Percentiles rank a stretch among this genome's conserved stretches.
phyloP scores from a whole-genome alignment of 2,329 filamentous ascomycete species.

The Aspergillus nomiae region DNA sequence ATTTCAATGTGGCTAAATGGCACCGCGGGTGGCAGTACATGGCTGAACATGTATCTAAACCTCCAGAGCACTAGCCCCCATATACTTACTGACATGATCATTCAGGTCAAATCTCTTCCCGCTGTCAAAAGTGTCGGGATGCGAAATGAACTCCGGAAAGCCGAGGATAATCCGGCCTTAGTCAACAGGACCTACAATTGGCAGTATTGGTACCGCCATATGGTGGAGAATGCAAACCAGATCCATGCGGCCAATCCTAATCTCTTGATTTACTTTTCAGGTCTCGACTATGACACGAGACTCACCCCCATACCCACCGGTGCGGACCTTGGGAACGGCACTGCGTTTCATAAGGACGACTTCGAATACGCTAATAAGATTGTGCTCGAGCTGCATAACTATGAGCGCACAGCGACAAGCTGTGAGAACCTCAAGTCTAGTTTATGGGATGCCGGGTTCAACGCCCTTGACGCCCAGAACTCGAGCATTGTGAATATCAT shows the following conservation, averaged over 20 bases:
- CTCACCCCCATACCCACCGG: conserved; percentile 40
- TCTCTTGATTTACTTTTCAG: conserved; percentile 52
- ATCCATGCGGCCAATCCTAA: conserved; percentile 48
- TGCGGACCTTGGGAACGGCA: conserved; percentile 36
- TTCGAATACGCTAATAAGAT: conserved; percentile 49
- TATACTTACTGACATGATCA: not conserved
- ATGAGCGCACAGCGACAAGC: conserved; percentile 41
- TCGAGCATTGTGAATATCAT: conserved; percentile 36
- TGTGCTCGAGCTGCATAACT: conserved; percentile 54
- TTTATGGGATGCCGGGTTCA: conserved; percentile 45
- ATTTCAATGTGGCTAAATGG: conserved; percentile 64
- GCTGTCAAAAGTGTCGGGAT: conserved; percentile 34
- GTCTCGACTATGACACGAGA: conserved; percentile 49
- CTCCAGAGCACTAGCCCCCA: not conserved
- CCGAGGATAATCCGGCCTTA: conserved; percentile 16
- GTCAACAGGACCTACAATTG: conserved; percentile 44
- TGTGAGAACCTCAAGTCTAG: conserved; percentile 39
- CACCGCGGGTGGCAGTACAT: conserved; percentile 62
- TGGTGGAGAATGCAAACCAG: conserved; percentile 42
- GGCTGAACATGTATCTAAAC: conserved; percentile 55
- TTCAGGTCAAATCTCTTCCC: conserved; percentile 24
- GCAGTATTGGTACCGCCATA: conserved; percentile 49
- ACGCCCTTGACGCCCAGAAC: conserved; percentile 39
- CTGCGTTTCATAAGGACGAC: conserved; percentile 38
- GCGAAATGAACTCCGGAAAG: conserved; percentile 45